These are phyloP conservation scores for Wolfiporia cocos DNA, from an alignment of 1,284 basidiomycete species.

Conservation along the genomic window DNA sequence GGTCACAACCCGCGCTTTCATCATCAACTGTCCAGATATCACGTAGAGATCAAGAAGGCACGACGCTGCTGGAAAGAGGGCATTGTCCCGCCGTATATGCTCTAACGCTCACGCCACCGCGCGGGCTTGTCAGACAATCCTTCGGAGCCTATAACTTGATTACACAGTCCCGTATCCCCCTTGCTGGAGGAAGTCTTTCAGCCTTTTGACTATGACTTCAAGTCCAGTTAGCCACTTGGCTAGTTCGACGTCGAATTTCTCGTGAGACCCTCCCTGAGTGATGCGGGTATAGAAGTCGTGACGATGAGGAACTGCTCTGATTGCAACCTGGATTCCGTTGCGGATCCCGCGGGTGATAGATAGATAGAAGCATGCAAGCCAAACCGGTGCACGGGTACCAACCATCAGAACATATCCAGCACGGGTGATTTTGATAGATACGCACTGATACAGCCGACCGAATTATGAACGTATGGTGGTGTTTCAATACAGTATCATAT, in stretches of 20 bases:
- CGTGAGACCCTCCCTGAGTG: slow-evolving; percentile 73
- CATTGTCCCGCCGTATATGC: too few species aligned
- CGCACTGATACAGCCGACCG: slow-evolving; percentile 80
- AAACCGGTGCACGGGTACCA: background rate
- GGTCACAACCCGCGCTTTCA: too few species aligned
- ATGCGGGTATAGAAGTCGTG: slow-evolving; percentile 83
- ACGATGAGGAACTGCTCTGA: slow-evolving; percentile 89
- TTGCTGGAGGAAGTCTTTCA: slow-evolving; percentile 63
- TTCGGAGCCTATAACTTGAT: too few species aligned
- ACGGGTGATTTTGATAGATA: slow-evolving; percentile 16
- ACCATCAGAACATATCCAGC: background rate
- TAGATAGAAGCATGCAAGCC: slow-evolving; percentile 3
- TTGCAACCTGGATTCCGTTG: slow-evolving; percentile 63
- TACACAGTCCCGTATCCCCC: slow-evolving; percentile 62
- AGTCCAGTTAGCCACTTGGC: slow-evolving; percentile 77
- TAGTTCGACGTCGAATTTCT: slow-evolving; percentile 73
- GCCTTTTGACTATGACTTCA: slow-evolving; percentile 61
- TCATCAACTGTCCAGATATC: background rate
- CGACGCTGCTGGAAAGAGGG: too few species aligned
- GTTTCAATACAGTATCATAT: slow-evolving; percentile 80
- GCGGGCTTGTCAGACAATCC: too few species aligned
- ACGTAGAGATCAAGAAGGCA: background rate
- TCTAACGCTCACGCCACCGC: too few species aligned
- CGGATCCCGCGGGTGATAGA: slow-evolving; percentile 4
- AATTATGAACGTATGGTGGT: slow-evolving; percentile 83